These are phyloP conservation scores for Combretum micranthum DNA, from an alignment of 345 rosid genomes.

Conservation along the genomic window DNA sequence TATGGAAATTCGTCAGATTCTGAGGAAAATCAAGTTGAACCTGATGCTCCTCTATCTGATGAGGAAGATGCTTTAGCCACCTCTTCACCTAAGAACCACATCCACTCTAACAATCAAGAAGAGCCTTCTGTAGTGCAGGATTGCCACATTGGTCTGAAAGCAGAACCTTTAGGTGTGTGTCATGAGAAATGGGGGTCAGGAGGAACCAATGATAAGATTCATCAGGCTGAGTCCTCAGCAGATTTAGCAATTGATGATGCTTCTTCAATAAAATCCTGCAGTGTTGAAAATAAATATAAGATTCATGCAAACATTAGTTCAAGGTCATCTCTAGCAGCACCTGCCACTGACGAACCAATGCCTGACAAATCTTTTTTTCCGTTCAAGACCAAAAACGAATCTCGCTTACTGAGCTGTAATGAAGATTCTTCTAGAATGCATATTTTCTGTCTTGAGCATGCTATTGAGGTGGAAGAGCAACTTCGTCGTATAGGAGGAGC, in stretches of 20 bases:
- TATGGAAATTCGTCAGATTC: slow-evolving; percentile 94
- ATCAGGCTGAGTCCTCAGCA: slow-evolving; percentile 16
- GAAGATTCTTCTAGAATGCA: slow-evolving; percentile 81
- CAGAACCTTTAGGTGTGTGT: slow-evolving; percentile 20
- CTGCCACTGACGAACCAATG: slow-evolving; percentile 25
- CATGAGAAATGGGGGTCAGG: slow-evolving; percentile 22
- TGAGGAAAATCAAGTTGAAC: slow-evolving; percentile 54
- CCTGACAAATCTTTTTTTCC: slow-evolving; percentile 20
- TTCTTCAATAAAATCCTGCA: slow-evolving; percentile 20
- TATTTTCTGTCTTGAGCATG: slow-evolving; percentile 97
- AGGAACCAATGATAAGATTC: slow-evolving; percentile 19
- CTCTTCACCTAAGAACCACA: slow-evolving; percentile 16
- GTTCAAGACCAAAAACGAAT: slow-evolving; percentile 19
- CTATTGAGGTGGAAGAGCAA: slow-evolving; percentile 81
- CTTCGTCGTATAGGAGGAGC: slow-evolving; percentile 78
- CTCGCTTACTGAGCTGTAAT: slow-evolving; percentile 40
- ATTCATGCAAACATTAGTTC: slow-evolving; percentile 18
- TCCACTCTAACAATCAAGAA: slow-evolving; percentile 2
- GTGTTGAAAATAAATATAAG: slow-evolving; percentile 21
- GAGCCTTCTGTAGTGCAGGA: slow-evolving; percentile 8
- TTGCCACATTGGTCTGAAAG: slow-evolving; percentile 16
- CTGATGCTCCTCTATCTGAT: slow-evolving; percentile 19
- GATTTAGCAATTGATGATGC: slow-evolving; percentile 27
- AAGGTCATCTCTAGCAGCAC: slow-evolving; percentile 22
- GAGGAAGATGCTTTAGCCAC: slow-evolving; percentile 23